Conservation (phyloP, 140 eudicot genomes). For the Oenanthe javanica region DNA sequence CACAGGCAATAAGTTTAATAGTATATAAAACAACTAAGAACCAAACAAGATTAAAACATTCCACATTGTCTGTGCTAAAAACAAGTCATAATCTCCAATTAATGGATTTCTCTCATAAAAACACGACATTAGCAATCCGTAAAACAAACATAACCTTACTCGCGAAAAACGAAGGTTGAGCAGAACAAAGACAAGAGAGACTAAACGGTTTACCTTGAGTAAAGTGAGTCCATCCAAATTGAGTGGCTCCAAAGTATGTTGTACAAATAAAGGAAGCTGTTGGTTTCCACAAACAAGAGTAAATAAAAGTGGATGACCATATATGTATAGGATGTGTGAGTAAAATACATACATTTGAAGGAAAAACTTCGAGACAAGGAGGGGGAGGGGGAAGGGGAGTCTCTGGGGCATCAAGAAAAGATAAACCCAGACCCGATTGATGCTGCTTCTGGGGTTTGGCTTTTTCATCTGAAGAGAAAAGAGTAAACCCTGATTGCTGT, state of each 20-base stretch:
- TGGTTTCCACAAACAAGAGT: neutral
- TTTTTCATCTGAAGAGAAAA: conserved; percentile 44
- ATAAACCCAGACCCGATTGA: conserved; percentile 25
- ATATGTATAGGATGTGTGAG: no score
- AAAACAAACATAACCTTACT: no score
- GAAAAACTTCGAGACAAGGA: conserved; percentile 69
- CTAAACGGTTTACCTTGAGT: conserved; percentile 49
- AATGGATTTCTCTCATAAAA: no score
- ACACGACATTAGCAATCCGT: no score
- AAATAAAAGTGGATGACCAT: no score
- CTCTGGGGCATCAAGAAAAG: conserved; percentile 50
- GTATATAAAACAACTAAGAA: neutral
- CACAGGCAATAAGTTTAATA: neutral
- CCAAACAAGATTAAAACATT: neutral
- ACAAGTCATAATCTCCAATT: neutral
- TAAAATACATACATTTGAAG: conserved; percentile 42
- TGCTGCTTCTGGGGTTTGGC: conserved; percentile 5
- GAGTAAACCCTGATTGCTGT: conserved; percentile 35
- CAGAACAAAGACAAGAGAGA: no score
- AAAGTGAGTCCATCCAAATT: conserved; percentile 63
- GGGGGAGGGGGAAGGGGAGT: conserved; percentile 62
- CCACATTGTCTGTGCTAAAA: no score
- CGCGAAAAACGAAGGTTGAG: no score
- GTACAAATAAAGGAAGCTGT: conserved; percentile 53
- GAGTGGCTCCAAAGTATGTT: conserved; percentile 61